Conservation (phyloP, 2,329 filamentous ascomycete genomes). For the Curvularia hawaiiensis region DNA sequence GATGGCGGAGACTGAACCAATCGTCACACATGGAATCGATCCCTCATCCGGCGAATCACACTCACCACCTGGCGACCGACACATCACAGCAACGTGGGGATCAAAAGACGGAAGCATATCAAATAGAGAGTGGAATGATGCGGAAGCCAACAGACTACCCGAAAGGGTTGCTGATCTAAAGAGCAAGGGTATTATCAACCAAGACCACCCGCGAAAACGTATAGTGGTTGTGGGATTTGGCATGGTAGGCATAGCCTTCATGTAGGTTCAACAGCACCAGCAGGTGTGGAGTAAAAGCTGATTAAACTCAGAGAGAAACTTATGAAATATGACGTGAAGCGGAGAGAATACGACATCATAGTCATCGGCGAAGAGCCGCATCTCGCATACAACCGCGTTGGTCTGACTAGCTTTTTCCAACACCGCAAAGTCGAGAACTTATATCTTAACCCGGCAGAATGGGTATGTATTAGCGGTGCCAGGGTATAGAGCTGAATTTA, state of each 20-base stretch:
- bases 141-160: slow-evolving; percentile 53
- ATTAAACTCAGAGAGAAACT: slow-evolving; percentile 75
- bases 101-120: slow-evolving; percentile 45
- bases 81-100: slow-evolving; percentile 32
- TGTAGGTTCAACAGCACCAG: slow-evolving; percentile 62
- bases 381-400: slow-evolving; percentile 89
- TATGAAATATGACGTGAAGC: slow-evolving; percentile 78
- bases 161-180: slow-evolving; percentile 48
- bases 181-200: slow-evolving; percentile 37
- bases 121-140: slow-evolving; percentile 54
- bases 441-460: slow-evolving; percentile 85
- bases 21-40: slow-evolving; percentile 42
- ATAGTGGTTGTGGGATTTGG: slow-evolving; percentile 85
- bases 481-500: not conserved
- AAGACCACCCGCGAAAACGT: slow-evolving; percentile 58
- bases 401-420: slow-evolving; percentile 86
- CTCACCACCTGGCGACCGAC: slow-evolving; percentile 33
- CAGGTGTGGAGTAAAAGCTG: not conserved
- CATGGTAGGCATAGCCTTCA: slow-evolving; percentile 90
- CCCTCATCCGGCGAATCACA: slow-evolving; percentile 40
- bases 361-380: slow-evolving; percentile 89
- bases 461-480: slow-evolving; percentile 58
- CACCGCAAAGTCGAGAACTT: slow-evolving; percentile 83
- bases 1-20: slow-evolving; percentile 33
- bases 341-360: slow-evolving; percentile 77